Conservation (phyloP, 768 basidiomycete species). For the Piloderma croceum region DNA sequence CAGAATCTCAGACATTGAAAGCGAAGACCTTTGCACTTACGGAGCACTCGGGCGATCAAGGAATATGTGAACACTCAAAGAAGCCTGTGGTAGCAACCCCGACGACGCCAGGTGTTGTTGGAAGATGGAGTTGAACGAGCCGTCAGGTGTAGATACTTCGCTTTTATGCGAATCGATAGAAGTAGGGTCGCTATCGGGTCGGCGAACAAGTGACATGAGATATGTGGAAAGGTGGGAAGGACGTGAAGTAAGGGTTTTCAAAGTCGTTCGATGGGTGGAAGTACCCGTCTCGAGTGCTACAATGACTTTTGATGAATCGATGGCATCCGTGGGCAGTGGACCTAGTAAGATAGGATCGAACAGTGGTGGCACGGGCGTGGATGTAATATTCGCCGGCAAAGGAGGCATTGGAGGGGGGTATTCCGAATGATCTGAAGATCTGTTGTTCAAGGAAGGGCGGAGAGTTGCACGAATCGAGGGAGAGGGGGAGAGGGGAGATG, state of each 20-base stretch:
- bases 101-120: conserved; percentile 59
- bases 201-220: conserved; percentile 35
- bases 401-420: conserved; percentile 44
- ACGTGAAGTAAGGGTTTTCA: conserved; percentile 62
- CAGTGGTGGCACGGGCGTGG: conserved; percentile 44
- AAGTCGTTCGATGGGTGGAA: conserved; percentile 55
- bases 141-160: conserved; percentile 23
- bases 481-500: conserved; percentile 3
- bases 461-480: conserved; percentile 13
- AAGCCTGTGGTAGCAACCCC: conserved; percentile 43
- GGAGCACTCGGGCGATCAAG: conserved; percentile 75
- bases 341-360: conserved; percentile 69
- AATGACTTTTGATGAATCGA: conserved; percentile 58
- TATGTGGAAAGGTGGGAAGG: conserved; percentile 63
- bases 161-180: conserved; percentile 54
- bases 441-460: conserved; percentile 19
- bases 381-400: conserved; percentile 40
- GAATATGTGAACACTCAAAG: conserved; percentile 61
- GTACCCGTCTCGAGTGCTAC: conserved; percentile 75
- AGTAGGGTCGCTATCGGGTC: conserved; percentile 39
- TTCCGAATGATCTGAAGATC: conserved; percentile 23
- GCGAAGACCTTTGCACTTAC: conserved; percentile 40
- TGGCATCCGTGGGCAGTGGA: conserved; percentile 38
- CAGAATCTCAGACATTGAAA: neutral
- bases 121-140: conserved; percentile 46